phyloP scores from a whole-genome alignment of 164 flowering plant genomes.

The Liquidambar formosana region DNA sequence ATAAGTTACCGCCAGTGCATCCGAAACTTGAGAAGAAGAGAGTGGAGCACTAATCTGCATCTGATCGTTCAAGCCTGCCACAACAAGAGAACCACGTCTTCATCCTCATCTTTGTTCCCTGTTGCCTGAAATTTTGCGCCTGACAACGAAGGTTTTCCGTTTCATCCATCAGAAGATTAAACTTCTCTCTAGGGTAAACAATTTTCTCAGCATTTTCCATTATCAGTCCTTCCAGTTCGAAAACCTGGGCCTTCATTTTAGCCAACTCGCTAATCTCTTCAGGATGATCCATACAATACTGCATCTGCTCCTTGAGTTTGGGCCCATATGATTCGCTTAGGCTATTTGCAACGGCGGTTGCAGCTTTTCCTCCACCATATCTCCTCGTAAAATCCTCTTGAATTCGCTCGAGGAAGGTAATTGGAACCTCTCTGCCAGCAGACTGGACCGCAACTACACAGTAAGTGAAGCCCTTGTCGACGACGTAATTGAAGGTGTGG shows the following conservation, averaged over 20 bases:
- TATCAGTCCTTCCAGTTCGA: conserved; percentile 93
- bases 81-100: conserved; percentile 96
- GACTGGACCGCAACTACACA: conserved; percentile 83
- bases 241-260: conserved; percentile 88
- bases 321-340: conserved; percentile 59
- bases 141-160: conserved; percentile 92
- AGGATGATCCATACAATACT: conserved; percentile 79
- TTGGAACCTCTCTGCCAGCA: conserved; percentile 65
- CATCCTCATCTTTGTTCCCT: conserved; percentile 74
- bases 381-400: conserved; percentile 66
- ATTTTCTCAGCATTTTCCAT: conserved; percentile 97
- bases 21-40: too few species aligned
- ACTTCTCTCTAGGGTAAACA: conserved; percentile 92
- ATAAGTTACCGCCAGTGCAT: too few species aligned
- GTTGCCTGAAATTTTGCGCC: conserved; percentile 86
- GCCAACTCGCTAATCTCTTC: conserved; percentile 80
- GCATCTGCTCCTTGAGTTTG: conserved; percentile 89
- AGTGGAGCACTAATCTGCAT: too few species aligned
- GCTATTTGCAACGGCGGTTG: conserved; percentile 62
- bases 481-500: conserved; percentile 39
- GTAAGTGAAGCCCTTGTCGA: conserved; percentile 47
- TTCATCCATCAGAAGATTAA: conserved; percentile 87
- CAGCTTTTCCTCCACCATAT: conserved; percentile 82
- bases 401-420: conserved; percentile 72
- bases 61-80: too few species aligned